Conservation (phyloP, 1,139 yeast genomes). For the Pichia sp. region DNA sequence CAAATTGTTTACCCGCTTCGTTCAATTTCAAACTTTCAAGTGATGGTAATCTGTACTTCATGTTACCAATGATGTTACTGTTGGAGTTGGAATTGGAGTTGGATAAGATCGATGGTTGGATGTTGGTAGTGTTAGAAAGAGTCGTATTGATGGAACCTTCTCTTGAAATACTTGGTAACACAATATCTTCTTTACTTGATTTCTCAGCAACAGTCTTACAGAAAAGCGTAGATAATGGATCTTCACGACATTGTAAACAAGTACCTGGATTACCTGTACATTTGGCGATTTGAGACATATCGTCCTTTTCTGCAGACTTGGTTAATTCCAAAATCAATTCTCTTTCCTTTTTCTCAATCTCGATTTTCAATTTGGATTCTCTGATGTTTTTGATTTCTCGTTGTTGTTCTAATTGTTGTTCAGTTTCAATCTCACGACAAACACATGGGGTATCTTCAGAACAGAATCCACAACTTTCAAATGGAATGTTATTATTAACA, state of each 20-base stretch:
- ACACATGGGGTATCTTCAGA: slow-evolving; percentile 91
- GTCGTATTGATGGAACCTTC: not conserved
- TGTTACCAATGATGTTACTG: not conserved
- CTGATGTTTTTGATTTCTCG: not conserved
- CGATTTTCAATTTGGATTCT: slow-evolving; percentile 5
- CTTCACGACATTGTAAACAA: slow-evolving; percentile 78
- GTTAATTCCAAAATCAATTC: slow-evolving; percentile 24
- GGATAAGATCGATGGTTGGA: slow-evolving; percentile 13
- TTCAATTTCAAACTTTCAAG: slow-evolving; percentile 27
- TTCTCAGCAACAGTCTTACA: slow-evolving; percentile 73
- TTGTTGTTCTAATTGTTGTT: slow-evolving; percentile 13
- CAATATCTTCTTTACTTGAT: slow-evolving; percentile 9
- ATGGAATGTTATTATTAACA: slow-evolving; percentile 36
- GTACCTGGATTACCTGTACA: slow-evolving; percentile 91
- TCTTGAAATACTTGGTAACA: slow-evolving; percentile 21
- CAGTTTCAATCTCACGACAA: slow-evolving; percentile 76
- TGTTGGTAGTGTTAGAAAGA: slow-evolving; percentile 3
- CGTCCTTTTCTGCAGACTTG: slow-evolving; percentile 12
- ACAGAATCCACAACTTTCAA: slow-evolving; percentile 90
- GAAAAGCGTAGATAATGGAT: slow-evolving; percentile 86
- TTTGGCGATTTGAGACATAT: slow-evolving; percentile 36
- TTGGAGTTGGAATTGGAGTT: not conserved
- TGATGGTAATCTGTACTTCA: slow-evolving; percentile 22
- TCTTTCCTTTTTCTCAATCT: slow-evolving; percentile 27
- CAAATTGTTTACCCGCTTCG: slow-evolving; percentile 41